Base-by-base conservation (phyloP, 306 rosid genomes). In the Pueraria montana region DNA sequence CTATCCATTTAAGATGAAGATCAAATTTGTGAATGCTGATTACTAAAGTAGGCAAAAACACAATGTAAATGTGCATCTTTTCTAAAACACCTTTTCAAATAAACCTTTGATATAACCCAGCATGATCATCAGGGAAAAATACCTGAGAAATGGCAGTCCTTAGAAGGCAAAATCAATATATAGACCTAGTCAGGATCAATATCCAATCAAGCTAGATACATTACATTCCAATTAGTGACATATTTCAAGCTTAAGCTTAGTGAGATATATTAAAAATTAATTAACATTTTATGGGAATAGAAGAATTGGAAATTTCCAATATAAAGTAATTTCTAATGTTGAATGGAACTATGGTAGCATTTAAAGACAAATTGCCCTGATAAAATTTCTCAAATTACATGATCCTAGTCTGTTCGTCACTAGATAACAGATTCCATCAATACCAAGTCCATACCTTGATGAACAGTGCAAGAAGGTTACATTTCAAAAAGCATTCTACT, bases 1-100 rank as follows among this genome's bases (percentile, higher is more conserved):
- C 52, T 5, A 49, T 14, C 20, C 36, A 82, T 24, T 80, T 62
- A 84, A 58, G 62, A 74, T 3, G 30, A 24, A 24, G 40, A 43
- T 71, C 43, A 64, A 64, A 32, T 34, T 16, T 16, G 43, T 16
- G 70, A 32, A 6, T 14, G 21, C 21, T 30, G 1, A 30, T 36
- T 14, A 14, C 21, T 63, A 14, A 62, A 27, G 23, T 30, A 30
- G 6, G 45, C 13, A 16, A 34, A 64, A 63, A 17, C 13, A 56
- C 3, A 56, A 34, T 64, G 5, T 34, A 6, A 62, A 62, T 13
- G 68, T 6, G 42, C 68, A 62, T 30, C 12, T 63, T 30, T 32
- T 43, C 70, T 16, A 30, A 2, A 63, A 32, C 21, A 5, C 30
- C 0, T 8, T 30, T 30, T 8, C 1, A 63, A 63, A 27, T 1